phyloP scores from a whole-genome alignment of 257 asterid species.

The Scutellaria barbata region DNA sequence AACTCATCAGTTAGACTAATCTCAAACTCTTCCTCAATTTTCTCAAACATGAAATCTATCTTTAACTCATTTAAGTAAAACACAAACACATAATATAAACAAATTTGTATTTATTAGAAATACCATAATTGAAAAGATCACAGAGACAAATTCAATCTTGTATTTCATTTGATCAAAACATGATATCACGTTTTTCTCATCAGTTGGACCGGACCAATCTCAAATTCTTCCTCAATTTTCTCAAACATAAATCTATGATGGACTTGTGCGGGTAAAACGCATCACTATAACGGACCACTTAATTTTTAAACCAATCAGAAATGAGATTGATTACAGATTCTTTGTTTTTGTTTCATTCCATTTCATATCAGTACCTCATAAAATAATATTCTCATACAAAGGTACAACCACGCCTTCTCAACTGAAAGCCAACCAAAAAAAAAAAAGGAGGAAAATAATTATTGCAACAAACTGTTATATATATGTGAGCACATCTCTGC shows the following conservation, averaged over 20 bases:
- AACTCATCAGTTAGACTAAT: too few relatives aligned
- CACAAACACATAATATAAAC: too few relatives aligned
- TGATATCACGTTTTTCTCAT: too few relatives aligned
- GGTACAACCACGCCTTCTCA: slow-evolving; percentile 15
- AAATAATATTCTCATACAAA: not conserved
- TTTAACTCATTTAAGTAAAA: too few relatives aligned
- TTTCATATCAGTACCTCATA: not conserved
- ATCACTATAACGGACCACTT: slow-evolving; percentile 21
- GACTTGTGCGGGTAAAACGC: not conserved
- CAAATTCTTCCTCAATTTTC: slow-evolving; percentile 6
- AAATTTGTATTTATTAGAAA: too few relatives aligned
- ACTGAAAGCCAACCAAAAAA: slow-evolving; percentile 22
- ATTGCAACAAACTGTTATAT: slow-evolving; percentile 21
- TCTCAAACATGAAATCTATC: too few relatives aligned
- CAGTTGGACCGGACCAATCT: not conserved
- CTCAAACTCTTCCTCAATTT: too few relatives aligned
- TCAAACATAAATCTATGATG: not conserved
- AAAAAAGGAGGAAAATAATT: not conserved
- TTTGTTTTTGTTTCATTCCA: not conserved
- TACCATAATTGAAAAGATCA: too few relatives aligned
- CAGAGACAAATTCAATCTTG: not conserved
- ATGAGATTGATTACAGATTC: not conserved
- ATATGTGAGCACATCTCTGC: not conserved
- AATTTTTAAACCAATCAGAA: not conserved
- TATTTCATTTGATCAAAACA: not conserved